These are phyloP conservation scores for Blastobotrys serpentis DNA, from an alignment of 1,139 yeast genomes.

Conservation along the genomic window DNA sequence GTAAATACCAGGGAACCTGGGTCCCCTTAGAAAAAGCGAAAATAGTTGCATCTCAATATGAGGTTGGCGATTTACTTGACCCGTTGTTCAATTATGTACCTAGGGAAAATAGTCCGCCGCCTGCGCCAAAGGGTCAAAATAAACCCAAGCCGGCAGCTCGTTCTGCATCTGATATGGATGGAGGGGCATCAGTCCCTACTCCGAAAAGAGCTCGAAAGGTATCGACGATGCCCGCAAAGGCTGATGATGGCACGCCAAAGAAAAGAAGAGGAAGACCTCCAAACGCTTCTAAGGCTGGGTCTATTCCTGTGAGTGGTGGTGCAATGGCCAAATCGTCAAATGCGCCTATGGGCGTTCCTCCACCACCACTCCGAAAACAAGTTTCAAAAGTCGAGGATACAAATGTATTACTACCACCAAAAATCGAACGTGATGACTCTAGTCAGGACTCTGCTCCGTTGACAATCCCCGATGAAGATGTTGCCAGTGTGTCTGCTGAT, in stretches of 20 bases:
- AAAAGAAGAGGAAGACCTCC: constrained; percentile 21
- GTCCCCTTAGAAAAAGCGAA: constrained; percentile 67
- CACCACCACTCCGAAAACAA: too few species aligned
- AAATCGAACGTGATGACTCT: constrained; percentile 3
- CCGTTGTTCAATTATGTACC: constrained; percentile 58
- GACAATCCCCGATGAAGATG: constrained; percentile 9
- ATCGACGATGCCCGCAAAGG: constrained; percentile 13
- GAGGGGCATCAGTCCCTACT: constrained; percentile 19
- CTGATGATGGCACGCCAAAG: constrained; percentile 7
- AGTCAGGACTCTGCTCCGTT: background rate
- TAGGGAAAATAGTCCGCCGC: constrained; percentile 38
- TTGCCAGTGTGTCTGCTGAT: constrained; percentile 20
- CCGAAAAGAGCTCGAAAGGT: constrained; percentile 22
- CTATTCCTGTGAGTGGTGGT: too few species aligned
- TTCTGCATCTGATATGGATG: constrained; percentile 26
- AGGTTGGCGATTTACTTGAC: constrained; percentile 60
- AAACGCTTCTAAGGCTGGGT: constrained; percentile 8
- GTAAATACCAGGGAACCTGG: constrained; percentile 98
- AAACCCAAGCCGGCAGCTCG: constrained; percentile 28
- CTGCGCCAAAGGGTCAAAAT: constrained; percentile 37
- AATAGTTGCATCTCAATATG: constrained; percentile 64
- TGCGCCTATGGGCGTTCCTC: background rate
- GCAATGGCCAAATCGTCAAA: background rate
- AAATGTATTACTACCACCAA: background rate
- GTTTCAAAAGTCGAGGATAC: too few species aligned